Evolutionary conservation across 169 alveolate species (phyloP).

Genomic region (Plasmodium sp.): DNA sequence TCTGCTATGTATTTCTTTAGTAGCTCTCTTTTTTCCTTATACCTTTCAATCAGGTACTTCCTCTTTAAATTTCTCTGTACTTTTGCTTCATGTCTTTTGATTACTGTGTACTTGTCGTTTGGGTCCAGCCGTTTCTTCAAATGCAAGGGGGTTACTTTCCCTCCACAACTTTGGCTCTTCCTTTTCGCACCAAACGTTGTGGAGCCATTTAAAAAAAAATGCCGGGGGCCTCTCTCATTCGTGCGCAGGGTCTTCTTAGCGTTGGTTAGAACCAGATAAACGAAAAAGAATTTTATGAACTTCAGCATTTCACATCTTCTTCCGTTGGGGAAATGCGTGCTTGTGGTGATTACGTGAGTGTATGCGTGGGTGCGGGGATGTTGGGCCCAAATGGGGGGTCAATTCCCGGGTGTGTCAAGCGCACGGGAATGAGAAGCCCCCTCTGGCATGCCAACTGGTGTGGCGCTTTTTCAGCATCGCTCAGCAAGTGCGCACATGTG

Average conservation of each 20-base stretch:
- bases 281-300: conserved; percentile 17
- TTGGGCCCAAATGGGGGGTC: not conserved
- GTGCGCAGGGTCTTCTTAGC: not conserved
- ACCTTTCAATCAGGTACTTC: conserved; percentile 76
- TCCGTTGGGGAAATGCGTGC: not conserved
- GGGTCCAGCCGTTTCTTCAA: conserved; percentile 63
- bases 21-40: conserved; percentile 75
- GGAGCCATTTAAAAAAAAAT: conserved; percentile 11
- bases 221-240: not conserved
- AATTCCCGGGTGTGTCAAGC: not conserved
- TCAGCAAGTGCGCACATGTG: not conserved
- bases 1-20: conserved; percentile 80
- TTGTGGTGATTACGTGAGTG: not conserved
- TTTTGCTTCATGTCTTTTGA: conserved; percentile 75
- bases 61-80: conserved; percentile 79
- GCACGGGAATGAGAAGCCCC: not conserved
- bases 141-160: conserved; percentile 5
- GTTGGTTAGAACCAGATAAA: conserved; percentile 10
- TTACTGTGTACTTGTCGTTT: conserved; percentile 57
- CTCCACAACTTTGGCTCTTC: not conserved
- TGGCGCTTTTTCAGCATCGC: not conserved
- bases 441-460: not conserved
- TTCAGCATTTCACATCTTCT: conserved; percentile 69
- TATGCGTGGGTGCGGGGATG: not conserved
- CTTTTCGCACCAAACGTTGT: not conserved